Percentiles rank a stretch among this genome's conserved stretches.
phyloP scores from a whole-genome alignment of 1,139 yeast genomes.

The Cylindricascospora bacillispora region DNA sequence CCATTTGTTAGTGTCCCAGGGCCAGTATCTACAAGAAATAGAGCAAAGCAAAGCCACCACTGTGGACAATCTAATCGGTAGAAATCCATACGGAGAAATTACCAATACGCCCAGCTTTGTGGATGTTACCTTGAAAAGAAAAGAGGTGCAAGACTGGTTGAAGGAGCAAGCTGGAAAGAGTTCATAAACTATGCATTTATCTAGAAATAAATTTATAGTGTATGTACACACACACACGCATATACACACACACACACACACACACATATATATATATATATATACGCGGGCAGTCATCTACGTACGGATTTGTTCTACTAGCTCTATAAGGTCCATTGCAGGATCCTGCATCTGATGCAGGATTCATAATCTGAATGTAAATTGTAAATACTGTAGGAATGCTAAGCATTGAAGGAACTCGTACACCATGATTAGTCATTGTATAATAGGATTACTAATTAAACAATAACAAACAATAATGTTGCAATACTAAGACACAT shows the following conservation, averaged over 20 bases:
- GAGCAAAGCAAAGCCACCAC: conserved; percentile 20
- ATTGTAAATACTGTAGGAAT: no score
- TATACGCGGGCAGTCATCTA: no score
- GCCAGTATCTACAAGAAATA: conserved; percentile 20
- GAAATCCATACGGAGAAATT: conserved; percentile 22
- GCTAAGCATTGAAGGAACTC: no score
- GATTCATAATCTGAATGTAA: no score
- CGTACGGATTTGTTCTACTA: no score
- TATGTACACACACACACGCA: neutral
- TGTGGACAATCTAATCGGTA: conserved; percentile 20
- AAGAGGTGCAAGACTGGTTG: conserved; percentile 12
- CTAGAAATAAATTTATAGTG: neutral
- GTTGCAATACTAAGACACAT: no score
- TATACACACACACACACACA: neutral
- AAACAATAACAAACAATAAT: no score
- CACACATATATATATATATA: neutral
- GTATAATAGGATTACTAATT: no score
- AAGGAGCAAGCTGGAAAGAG: conserved; percentile 4
- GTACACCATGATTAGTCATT: no score
- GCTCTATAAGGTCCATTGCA: no score
- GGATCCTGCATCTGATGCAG: no score
- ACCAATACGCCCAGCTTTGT: conserved; percentile 20
- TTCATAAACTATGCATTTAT: neutral
- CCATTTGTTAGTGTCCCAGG: conserved; percentile 8
- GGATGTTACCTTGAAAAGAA: conserved; percentile 17